These are phyloP conservation scores for Cercospora sp. DNA, from an alignment of 2,329 filamentous ascomycete genomes.

Conservation along the genomic window DNA sequence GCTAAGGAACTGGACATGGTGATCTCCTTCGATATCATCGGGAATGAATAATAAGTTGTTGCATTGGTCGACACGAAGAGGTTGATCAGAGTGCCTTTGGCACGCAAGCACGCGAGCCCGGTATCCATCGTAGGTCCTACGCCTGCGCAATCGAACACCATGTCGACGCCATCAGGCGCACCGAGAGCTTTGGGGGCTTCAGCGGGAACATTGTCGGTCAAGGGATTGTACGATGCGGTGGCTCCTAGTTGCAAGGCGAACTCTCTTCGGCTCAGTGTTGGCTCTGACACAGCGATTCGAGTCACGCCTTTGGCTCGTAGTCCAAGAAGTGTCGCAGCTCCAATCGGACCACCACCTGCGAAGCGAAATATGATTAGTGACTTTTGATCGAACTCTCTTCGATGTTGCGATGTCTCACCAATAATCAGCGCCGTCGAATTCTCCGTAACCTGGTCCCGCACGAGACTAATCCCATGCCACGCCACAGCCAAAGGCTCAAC, in stretches of 20 bases:
- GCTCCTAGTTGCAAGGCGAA: conserved; percentile 9
- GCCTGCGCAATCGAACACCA: conserved; percentile 18
- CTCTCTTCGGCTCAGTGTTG: background rate
- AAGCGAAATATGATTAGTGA: background rate
- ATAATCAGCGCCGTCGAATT: conserved; percentile 12
- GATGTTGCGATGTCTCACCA: background rate
- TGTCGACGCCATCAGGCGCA: conserved; percentile 6
- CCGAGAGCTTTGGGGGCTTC: background rate
- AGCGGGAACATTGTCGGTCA: background rate
- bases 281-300: conserved; percentile 16
- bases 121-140: conserved; percentile 17
- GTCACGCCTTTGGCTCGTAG: conserved; percentile 16
- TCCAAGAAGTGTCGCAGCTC: conserved; percentile 14
- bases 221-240: background rate
- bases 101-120: conserved; percentile 9
- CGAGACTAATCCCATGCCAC: conserved; percentile 13
- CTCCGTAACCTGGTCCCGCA: background rate
- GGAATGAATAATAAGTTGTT: conserved; percentile 6
- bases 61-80: conserved; percentile 4
- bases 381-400: background rate
- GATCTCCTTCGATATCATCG: conserved; percentile 15
- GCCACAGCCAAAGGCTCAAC: conserved; percentile 18
- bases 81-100: conserved; percentile 10
- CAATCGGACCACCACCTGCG: conserved; percentile 15
- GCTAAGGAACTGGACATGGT: conserved; percentile 1